Evolutionary conservation across 1,284 basidiomycete species (phyloP).

Genomic region (Ustilago trichophora): DNA sequence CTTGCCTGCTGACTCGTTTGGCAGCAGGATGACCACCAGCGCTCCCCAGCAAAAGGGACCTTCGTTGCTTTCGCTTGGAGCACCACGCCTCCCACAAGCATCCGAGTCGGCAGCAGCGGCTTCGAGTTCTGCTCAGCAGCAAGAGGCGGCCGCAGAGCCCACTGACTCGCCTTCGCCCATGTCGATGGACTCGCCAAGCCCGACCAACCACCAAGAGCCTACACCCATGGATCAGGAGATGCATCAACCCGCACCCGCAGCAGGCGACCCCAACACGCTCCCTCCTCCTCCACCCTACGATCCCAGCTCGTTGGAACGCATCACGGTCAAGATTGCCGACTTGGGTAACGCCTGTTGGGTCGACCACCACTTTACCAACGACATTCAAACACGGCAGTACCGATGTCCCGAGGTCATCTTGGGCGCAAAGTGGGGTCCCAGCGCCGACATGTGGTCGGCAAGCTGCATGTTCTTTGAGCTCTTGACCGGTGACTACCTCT

Average conservation of each 20-base stretch:
- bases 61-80: slow-evolving; percentile 77
- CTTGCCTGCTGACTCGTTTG: slow-evolving; percentile 67
- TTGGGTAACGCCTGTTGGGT: slow-evolving; percentile 92
- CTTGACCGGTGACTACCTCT: slow-evolving; percentile 84
- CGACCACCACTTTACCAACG: slow-evolving; percentile 92
- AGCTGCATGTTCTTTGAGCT: slow-evolving; percentile 89
- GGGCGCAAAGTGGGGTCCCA: slow-evolving; percentile 93
- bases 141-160: slow-evolving; percentile 51
- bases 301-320: slow-evolving; percentile 76
- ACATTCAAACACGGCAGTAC: slow-evolving; percentile 96
- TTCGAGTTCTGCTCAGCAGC: slow-evolving; percentile 3
- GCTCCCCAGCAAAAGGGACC: slow-evolving; percentile 72
- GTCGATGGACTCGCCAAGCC: slow-evolving; percentile 44
- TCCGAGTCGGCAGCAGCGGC: slow-evolving; percentile 9
- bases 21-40: slow-evolving; percentile 71
- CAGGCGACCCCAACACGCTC: slow-evolving; percentile 71
- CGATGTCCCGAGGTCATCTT: slow-evolving; percentile 96
- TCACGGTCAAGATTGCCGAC: slow-evolving; percentile 99
- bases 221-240: slow-evolving; percentile 38
- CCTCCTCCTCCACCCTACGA: slow-evolving; percentile 72
- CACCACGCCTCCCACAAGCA: slow-evolving; percentile 31
- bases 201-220: slow-evolving; percentile 17
- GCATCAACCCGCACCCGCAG: slow-evolving; percentile 68
- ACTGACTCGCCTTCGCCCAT: slow-evolving; percentile 49
- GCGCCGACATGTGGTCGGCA: slow-evolving; percentile 95